Evolutionary conservation across 495 filamentous ascomycete genomes (phyloP), one percentile per base, ranked within the genome.

Genomic region (Endocarpon pusillum): DNA sequence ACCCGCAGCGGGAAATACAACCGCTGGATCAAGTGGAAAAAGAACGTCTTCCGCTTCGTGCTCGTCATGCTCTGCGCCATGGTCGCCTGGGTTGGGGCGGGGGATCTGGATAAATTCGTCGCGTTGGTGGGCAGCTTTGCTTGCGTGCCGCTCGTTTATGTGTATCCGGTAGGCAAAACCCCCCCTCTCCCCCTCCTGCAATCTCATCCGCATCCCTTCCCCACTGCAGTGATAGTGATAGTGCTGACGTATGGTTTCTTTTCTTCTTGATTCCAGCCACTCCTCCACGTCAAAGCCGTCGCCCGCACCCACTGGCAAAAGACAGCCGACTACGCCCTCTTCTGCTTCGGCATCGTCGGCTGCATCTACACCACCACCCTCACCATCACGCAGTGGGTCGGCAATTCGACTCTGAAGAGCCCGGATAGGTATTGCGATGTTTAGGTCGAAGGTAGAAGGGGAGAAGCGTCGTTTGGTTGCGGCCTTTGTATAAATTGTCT

Each of bases 1-100:
- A 72, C 69, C 17, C 71, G 76, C 48, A 93, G 83, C 36, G 89
- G 89, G 34, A 97, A 97, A 54, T 84, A 91, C 52, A 93, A 94
- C 53, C 80, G 79, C 1, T 78, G 72, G 34, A 92, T 96, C 62
- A 97, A 97, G 59, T 94, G 87, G 87, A 76, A 91, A 66, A 97
- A 97, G 73, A 97, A 97, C 44, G 61, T 74, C 35, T 96, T 89
- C 62, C 78, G 89, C 21, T 96, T 94, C 59, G 72, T 85, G 45
- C 69, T 94, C 25, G 89, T 96, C 35, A 67, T 79, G 42, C 47
- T 85, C 21, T 94, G 86, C 47, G 80, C 85, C 2, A 45, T 79
- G 25, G 75, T 94, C 41, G 85, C 85, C 1, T 96, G 85, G 85
- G 71, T 72, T 38, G 89, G 89, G 34, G 85, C 89, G 3, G 79